Conservation (phyloP, 371 early-diverging fungal genomes). For the Apophysomyces elegans region DNA sequence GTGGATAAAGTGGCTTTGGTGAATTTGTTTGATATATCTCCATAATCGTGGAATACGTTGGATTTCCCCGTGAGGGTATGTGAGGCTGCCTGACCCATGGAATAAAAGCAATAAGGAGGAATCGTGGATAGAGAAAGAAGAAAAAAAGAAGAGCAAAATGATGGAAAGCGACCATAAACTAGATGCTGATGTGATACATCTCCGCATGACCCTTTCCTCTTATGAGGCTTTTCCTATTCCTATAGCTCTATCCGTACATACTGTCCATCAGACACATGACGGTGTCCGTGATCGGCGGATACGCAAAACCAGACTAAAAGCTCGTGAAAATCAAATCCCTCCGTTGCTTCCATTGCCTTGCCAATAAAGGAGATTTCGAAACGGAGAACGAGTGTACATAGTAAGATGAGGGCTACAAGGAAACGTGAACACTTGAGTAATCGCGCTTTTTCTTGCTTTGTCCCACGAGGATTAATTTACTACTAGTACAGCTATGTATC, state of each 20-base stretch:
- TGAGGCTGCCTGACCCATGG: slow-evolving; percentile 49
- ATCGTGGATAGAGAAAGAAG: slow-evolving; percentile 5
- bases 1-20: slow-evolving; percentile 47
- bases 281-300: slow-evolving; percentile 7
- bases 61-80: slow-evolving; percentile 25
- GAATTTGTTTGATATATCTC: slow-evolving; percentile 45
- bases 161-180: slow-evolving; percentile 9
- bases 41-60: slow-evolving; percentile 35
- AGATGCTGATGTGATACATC: slow-evolving; percentile 3
- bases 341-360: not conserved
- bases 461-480: too few relatives aligned
- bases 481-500: too few relatives aligned
- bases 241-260: not conserved
- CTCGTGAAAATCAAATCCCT: not conserved
- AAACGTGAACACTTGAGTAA: not conserved
- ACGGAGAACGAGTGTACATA: not conserved
- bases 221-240: slow-evolving; percentile 1
- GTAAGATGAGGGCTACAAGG: not conserved
- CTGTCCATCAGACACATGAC: not conserved
- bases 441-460: too few relatives aligned
- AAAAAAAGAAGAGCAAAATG: not conserved
- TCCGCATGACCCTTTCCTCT: not conserved
- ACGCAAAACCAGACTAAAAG: not conserved
- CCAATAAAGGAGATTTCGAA: slow-evolving; percentile 6
- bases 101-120: not conserved